Base-by-base conservation (phyloP, 371 early-diverging fungal genomes). In the Coemansia sp. region DNA sequence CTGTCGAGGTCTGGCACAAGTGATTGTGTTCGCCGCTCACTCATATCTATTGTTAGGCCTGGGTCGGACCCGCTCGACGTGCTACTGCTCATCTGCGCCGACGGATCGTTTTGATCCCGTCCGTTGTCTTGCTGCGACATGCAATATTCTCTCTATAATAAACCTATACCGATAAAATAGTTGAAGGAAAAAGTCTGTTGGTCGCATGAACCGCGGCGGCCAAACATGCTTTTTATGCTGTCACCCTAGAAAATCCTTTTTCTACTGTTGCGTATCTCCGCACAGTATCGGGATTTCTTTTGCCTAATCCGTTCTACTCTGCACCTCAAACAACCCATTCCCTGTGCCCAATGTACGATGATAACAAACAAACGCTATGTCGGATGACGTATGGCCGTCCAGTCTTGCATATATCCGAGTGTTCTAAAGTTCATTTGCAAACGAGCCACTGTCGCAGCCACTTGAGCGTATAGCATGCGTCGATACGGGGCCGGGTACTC, bases 11-110 rank as follows among this genome's bases (percentile, higher is more conserved):
- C 67, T 6, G 67, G 53, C 21, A 30, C 61, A n/a, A 61, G 44
- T 33, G 60, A 66, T 21, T 50, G 54, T 30, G 67, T 53, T 7
- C 66, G 66, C 21, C 58, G 66, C 21, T 59, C 59, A 6, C 14
- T 28, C 33, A 28, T 28, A 4, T 28, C 18, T 16, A 55, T 55
- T 18, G 26, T n/a, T 3, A 55, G 33, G 18, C 56, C 56, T 16
- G 21, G 56, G 30, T 28, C 28, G 16, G 56, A 55, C 30, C 56
- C 56, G n/a, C 30, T 30, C 18, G 56, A 55, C 18, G 56, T 55
- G 56, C 56, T 55, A 18, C 33, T 55, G 30, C 56, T 55, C 16
- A 55, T 26, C 56, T 55, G 56, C 56, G 37, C 6, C 56, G 33
- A 2, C 30, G 56, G 56, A 55, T 55, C 56, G 18, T 5, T 6